Percentiles rank a stretch among this genome's conserved stretches.
Evolutionary conservation across 306 rosid species (phyloP).

Genomic region (Citrullus amarus): DNA sequence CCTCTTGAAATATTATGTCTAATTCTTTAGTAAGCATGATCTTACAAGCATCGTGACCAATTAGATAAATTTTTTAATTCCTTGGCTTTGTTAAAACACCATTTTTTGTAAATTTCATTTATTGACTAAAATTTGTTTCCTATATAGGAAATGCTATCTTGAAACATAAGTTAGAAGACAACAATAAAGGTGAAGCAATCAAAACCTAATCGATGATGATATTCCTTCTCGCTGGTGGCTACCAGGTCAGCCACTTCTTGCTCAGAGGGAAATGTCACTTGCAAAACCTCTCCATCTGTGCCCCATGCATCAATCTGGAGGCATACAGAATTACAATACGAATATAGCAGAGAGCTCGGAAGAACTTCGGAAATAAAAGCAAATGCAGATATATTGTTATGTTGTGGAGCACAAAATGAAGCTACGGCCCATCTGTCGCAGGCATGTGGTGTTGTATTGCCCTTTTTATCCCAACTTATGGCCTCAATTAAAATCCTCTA

Average conservation of each 20-base stretch:
- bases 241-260: conserved; percentile 51
- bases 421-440: too few relatives aligned
- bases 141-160: neutral
- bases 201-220: conserved; percentile 43
- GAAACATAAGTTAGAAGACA: neutral
- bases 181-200: conserved; percentile 5
- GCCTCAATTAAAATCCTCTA: conserved; percentile 9
- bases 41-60: neutral
- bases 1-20: neutral
- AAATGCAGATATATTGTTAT: neutral
- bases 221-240: conserved; percentile 44
- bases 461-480: neutral
- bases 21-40: neutral
- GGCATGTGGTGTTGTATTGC: too few relatives aligned
- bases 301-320: conserved; percentile 66
- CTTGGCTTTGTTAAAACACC: neutral
- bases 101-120: neutral
- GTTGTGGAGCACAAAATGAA: too few relatives aligned
- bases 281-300: conserved; percentile 69
- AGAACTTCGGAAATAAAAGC: neutral
- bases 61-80: neutral
- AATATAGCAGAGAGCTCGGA: neutral
- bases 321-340: neutral
- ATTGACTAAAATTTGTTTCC: neutral
- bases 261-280: conserved; percentile 51